Evolutionary conservation across 1,284 basidiomycete genomes (phyloP).

Genomic region (Baeospora myosura): DNA sequence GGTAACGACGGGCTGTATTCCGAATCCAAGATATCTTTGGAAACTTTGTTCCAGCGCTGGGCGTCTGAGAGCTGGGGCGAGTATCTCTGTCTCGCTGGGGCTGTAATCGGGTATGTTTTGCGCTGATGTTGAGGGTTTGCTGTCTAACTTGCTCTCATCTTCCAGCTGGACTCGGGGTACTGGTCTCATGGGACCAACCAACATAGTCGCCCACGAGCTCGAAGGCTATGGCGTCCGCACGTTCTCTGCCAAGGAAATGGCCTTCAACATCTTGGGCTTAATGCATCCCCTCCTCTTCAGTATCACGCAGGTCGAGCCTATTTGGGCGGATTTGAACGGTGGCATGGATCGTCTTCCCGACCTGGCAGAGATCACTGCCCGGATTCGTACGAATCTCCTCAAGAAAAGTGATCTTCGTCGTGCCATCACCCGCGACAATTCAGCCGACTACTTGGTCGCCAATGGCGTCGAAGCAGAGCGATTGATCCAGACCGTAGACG

Average conservation of each 20-base stretch:
- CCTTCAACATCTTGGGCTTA: conserved; percentile 96
- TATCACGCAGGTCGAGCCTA: conserved; percentile 98
- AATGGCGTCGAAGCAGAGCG: conserved; percentile 92
- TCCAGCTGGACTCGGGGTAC: conserved; percentile 92
- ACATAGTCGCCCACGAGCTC: conserved; percentile 90
- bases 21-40: conserved; percentile 96
- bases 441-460: conserved; percentile 88
- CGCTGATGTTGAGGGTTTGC: conserved; percentile 10
- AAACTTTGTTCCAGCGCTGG: conserved; percentile 98
- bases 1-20: conserved; percentile 98
- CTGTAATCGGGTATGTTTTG: conserved; percentile 82
- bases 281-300: conserved; percentile 99
- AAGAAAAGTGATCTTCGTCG: conserved; percentile 88
- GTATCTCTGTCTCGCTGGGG: conserved; percentile 95
- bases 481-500: conserved; percentile 86
- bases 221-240: conserved; percentile 93
- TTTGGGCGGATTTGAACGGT: conserved; percentile 96
- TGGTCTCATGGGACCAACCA: conserved; percentile 95
- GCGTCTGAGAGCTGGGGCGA: conserved; percentile 98
- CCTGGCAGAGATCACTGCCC: conserved; percentile 84
- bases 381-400: conserved; percentile 74
- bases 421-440: conserved; percentile 89
- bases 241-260: conserved; percentile 99
- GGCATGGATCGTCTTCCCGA: conserved; percentile 97
- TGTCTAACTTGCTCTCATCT: conserved; percentile 13